Conservation (phyloP, 805 yeast genomes). For the Myxozyma mucilagina region DNA sequence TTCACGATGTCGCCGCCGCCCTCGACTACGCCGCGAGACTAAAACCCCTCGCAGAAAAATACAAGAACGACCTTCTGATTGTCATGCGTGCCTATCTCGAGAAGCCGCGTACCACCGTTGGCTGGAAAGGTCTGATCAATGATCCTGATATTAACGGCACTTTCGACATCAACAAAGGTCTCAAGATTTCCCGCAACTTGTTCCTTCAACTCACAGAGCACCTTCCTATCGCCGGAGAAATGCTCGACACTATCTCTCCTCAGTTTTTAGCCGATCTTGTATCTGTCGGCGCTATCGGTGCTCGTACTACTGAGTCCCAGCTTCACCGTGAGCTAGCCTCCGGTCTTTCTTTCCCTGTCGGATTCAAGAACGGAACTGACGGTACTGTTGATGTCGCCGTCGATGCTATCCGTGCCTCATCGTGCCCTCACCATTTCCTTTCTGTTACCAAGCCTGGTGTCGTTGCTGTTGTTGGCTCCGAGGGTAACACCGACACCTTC, state of each 20-base stretch:
- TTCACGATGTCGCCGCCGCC: conserved; percentile 93
- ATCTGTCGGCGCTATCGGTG: conserved; percentile 97
- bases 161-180: conserved; percentile 92
- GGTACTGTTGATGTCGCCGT: conserved; percentile 92
- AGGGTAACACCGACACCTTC: conserved; percentile 88
- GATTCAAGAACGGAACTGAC: conserved; percentile 97
- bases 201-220: conserved; percentile 78
- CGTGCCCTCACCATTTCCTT: conserved; percentile 90
- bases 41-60: conserved; percentile 56
- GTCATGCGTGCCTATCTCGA: conserved; percentile 98
- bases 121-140: conserved; percentile 97
- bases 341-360: conserved; percentile 95
- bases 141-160: conserved; percentile 95
- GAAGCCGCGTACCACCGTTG: conserved; percentile 97
- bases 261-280: conserved; percentile 90
- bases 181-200: conserved; percentile 82
- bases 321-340: conserved; percentile 96
- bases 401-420: conserved; percentile 90
- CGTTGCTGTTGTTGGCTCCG: conserved; percentile 93
- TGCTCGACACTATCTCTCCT: conserved; percentile 89
- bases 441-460: conserved; percentile 95
- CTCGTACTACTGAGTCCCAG: conserved; percentile 98
- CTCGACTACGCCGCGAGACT: conserved; percentile 78
- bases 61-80: conserved; percentile 73
- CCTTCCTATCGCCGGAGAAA: conserved; percentile 94